A percentile compares a stretch with the other conserved stretches of the same genome.
phyloP scores from a whole-genome alignment of 352 stramenopile species.

The Phytophthora nicotianae region DNA sequence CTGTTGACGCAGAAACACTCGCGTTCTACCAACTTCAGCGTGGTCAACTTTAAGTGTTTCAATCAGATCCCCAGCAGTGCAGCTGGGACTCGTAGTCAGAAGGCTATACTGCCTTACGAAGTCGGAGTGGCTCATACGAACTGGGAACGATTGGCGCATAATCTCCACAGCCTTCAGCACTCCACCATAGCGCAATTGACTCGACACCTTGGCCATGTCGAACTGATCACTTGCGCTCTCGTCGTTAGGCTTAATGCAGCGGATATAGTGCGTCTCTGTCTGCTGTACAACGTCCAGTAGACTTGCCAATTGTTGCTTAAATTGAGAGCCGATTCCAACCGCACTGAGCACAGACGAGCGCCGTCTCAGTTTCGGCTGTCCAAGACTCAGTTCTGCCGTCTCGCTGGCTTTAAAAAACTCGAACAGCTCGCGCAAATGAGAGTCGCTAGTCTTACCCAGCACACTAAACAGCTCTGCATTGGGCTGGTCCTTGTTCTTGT shows the following conservation, averaged over 20 bases:
- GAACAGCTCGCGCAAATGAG: slow-evolving; percentile 65
- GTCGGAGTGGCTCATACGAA: slow-evolving; percentile 71
- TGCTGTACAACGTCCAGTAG: slow-evolving; percentile 94
- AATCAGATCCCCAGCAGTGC: slow-evolving; percentile 39
- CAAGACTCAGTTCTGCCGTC: slow-evolving; percentile 33
- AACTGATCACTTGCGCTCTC: slow-evolving; percentile 91
- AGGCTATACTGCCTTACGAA: slow-evolving; percentile 71
- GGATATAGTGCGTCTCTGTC: slow-evolving; percentile 98
- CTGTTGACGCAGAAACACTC: slow-evolving; percentile 70
- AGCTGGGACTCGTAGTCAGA: slow-evolving; percentile 4
- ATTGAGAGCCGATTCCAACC: slow-evolving; percentile 90
- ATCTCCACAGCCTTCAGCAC: slow-evolving; percentile 88
- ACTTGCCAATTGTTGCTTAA: slow-evolving; percentile 92
- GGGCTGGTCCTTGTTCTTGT: slow-evolving; percentile 90
- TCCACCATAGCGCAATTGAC: slow-evolving; percentile 82
- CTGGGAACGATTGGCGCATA: slow-evolving; percentile 82
- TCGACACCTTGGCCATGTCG: slow-evolving; percentile 73
- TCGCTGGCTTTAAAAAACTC: slow-evolving; percentile 74
- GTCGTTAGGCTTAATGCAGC: slow-evolving; percentile 99
- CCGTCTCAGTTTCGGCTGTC: slow-evolving; percentile 53
- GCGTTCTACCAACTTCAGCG: slow-evolving; percentile 69
- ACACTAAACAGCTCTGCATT: slow-evolving; percentile 76
- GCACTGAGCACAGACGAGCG: slow-evolving; percentile 74
- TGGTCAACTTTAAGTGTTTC: slow-evolving; percentile 42
- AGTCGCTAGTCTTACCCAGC: slow-evolving; percentile 65